Evolutionary conservation across 1,139 yeast genomes (phyloP).

Genomic region (Geotrichum restrictum): DNA sequence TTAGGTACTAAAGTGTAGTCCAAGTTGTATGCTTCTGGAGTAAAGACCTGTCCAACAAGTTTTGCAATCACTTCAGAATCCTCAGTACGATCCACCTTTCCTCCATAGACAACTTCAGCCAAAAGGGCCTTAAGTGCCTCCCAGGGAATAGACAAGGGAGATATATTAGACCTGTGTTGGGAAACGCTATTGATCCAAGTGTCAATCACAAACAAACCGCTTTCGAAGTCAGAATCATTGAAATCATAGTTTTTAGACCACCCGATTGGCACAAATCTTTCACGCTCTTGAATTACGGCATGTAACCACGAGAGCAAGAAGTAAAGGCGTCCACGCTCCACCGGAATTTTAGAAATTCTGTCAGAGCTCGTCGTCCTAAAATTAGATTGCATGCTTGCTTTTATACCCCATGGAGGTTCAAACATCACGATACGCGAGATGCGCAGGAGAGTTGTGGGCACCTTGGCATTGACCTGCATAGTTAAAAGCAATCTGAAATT

Average conservation of each 20-base stretch:
- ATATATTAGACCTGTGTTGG: conserved; percentile 40
- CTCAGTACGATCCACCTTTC: conserved; percentile 52
- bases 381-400: conserved; percentile 42
- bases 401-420: conserved; percentile 63
- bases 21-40: conserved; percentile 38
- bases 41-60: conserved; percentile 39
- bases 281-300: conserved; percentile 55
- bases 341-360: conserved; percentile 36
- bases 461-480: conserved; percentile 46
- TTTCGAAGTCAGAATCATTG: conserved; percentile 67
- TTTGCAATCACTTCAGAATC: conserved; percentile 43
- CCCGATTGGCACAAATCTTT: conserved; percentile 60
- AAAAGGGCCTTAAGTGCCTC: conserved; percentile 48
- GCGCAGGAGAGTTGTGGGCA: conserved; percentile 57
- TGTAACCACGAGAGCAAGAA: conserved; percentile 70
- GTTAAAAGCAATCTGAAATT: conserved; percentile 59
- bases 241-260: conserved; percentile 62
- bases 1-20: conserved; percentile 40
- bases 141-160: conserved; percentile 59
- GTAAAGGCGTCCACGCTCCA: conserved; percentile 48
- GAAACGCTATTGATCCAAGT: conserved; percentile 39
- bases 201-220: conserved; percentile 48
- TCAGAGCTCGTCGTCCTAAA: conserved; percentile 36
- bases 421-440: conserved; percentile 51
- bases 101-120: conserved; percentile 65